phyloP scores from a whole-genome alignment of 352 stramenopile species.

The Globisporangium polare region DNA sequence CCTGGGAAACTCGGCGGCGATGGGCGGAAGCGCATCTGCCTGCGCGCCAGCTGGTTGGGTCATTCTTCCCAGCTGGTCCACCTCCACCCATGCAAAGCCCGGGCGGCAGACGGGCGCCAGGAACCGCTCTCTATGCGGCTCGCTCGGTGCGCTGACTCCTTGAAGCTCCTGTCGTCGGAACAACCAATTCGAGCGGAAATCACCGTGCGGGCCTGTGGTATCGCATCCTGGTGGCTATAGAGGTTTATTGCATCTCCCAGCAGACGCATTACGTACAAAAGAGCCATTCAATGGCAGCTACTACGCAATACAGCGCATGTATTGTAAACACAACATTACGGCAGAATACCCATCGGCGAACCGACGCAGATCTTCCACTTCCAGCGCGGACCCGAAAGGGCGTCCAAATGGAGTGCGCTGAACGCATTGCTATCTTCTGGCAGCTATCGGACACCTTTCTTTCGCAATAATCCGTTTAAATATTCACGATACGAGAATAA shows the following conservation, averaged over 20 bases:
- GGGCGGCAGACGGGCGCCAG: conserved; percentile 1
- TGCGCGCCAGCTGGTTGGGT: conserved; percentile 17
- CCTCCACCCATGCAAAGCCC: conserved; percentile 12
- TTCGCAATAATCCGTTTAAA: conserved; percentile 1
- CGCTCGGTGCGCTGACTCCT: conserved; percentile 11
- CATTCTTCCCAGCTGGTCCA: conserved; percentile 20
- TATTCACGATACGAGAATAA: not conserved
- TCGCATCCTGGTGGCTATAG: not conserved
- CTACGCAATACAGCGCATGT: no score
- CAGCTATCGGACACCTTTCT: not conserved
- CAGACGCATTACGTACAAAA: not conserved
- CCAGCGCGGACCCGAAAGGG: not conserved
- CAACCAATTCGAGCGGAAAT: not conserved
- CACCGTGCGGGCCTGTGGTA: not conserved
- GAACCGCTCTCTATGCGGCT: not conserved
- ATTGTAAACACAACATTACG: no score
- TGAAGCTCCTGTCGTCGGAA: conserved; percentile 11
- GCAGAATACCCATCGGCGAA: no score
- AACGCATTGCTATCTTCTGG: not conserved
- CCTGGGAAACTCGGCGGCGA: conserved; percentile 14
- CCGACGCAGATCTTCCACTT: not conserved
- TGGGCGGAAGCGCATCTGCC: conserved; percentile 12
- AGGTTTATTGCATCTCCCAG: not conserved
- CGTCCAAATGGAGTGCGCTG: not conserved
- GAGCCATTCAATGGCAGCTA: not conserved